Conservation (phyloP, 306 rosid genomes). For the Gastrolobium bilobum region DNA sequence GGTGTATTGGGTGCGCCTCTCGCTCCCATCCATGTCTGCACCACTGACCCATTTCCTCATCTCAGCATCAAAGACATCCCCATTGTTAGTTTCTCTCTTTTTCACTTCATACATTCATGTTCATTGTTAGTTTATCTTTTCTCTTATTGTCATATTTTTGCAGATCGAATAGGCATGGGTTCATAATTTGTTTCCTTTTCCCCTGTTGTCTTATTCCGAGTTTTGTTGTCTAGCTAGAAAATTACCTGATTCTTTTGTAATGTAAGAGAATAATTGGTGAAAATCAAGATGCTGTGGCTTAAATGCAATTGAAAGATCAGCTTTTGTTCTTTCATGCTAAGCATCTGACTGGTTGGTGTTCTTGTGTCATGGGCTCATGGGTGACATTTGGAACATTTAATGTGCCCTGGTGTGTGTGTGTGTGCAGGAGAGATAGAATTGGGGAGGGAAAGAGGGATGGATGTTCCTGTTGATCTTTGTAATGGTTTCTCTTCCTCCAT, state of each 20-base stretch:
- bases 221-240: not conserved
- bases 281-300: not conserved
- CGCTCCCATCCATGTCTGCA: constrained; percentile 91
- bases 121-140: not conserved
- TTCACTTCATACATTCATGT: not conserved
- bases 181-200: not conserved
- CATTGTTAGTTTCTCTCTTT: constrained; percentile 70
- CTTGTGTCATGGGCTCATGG: constrained; percentile 11
- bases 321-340: not conserved
- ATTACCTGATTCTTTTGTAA: not conserved
- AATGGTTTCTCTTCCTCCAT: constrained; percentile 23
- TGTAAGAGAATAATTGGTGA: constrained; percentile 7
- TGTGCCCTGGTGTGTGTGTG: not conserved
- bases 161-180: constrained; percentile 3
- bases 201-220: not conserved
- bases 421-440: constrained; percentile 7
- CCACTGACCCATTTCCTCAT: constrained; percentile 85
- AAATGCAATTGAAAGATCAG: constrained; percentile 24
- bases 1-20: constrained; percentile 98
- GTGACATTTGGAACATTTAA: not conserved
- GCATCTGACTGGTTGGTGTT: constrained; percentile 7
- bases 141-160: not conserved
- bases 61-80: constrained; percentile 97
- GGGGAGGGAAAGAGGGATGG: not conserved
- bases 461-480: constrained; percentile 33